A percentile compares a stretch with the other conserved stretches of the same genome.
These are phyloP conservation scores for Fusarium concolor DNA, from an alignment of 2,329 filamentous ascomycete genomes.

Conservation along the genomic window DNA sequence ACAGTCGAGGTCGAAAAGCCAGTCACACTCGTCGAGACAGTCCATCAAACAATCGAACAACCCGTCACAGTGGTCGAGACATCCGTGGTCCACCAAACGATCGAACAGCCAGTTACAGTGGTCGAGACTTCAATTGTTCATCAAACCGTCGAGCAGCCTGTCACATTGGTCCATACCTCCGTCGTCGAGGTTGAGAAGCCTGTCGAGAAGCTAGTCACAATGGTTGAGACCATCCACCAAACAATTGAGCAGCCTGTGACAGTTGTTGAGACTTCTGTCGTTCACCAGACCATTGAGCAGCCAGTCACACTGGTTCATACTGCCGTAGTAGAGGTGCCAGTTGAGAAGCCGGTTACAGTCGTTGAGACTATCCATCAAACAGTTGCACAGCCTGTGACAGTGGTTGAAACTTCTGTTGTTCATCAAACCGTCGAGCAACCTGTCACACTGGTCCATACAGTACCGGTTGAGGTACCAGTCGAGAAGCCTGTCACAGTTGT, in stretches of 20 bases:
- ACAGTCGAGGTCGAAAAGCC: slow-evolving; percentile 21
- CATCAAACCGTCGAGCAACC: neutral
- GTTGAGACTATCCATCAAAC: slow-evolving; percentile 21
- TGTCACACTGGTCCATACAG: slow-evolving; percentile 15
- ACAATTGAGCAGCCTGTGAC: slow-evolving; percentile 1
- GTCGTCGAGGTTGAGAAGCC: slow-evolving; percentile 20
- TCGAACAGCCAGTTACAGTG: slow-evolving; percentile 11
- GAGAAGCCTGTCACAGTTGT: slow-evolving; percentile 15
- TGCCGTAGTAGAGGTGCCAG: neutral
- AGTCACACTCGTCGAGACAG: slow-evolving; percentile 15
- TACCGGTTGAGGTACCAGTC: neutral
- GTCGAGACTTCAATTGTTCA: slow-evolving; percentile 7
- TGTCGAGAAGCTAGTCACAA: neutral
- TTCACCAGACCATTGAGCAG: slow-evolving; percentile 4
- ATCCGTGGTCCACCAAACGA: slow-evolving; percentile 19
- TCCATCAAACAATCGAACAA: slow-evolving; percentile 14
- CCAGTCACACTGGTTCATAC: neutral
- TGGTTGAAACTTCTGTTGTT: neutral
- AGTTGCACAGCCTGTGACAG: slow-evolving; percentile 16
- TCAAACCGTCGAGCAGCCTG: slow-evolving; percentile 14
- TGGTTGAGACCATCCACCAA: neutral
- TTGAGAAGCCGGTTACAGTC: slow-evolving; percentile 4
- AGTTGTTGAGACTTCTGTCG: neutral
- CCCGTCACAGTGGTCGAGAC: slow-evolving; percentile 9
- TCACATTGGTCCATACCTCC: slow-evolving; percentile 13